Percentiles rank a stretch among this genome's conserved stretches.
Evolutionary conservation across 2,329 filamentous ascomycete genomes (phyloP).

Genomic region (Celoporthe dispersa): DNA sequence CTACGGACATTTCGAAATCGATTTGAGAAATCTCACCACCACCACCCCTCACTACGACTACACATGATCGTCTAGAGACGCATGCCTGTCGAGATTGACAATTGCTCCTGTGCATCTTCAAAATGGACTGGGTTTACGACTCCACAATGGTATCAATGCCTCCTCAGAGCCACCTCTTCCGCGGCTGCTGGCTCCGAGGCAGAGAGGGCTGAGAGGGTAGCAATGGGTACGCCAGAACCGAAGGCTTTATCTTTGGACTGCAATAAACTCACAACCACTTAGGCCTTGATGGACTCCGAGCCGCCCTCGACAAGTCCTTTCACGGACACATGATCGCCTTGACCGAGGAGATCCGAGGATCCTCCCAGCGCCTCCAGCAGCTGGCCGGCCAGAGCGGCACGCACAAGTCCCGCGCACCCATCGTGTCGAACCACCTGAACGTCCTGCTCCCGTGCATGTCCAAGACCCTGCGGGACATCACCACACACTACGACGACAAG

Average conservation of each 20-base stretch:
- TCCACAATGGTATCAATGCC: slow-evolving; percentile 19
- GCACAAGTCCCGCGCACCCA: slow-evolving; percentile 53
- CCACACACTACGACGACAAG: slow-evolving; percentile 54
- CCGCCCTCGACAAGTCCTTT: slow-evolving; percentile 47
- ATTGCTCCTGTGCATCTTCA: neutral
- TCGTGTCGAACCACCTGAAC: slow-evolving; percentile 60
- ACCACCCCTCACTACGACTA: neutral
- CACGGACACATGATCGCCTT: slow-evolving; percentile 53
- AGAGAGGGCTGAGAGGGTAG: slow-evolving; percentile 54
- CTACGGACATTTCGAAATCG: neutral
- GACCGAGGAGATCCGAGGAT: slow-evolving; percentile 51
- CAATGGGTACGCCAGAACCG: slow-evolving; percentile 30
- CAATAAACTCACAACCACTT: slow-evolving; percentile 18
- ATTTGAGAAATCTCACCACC: neutral
- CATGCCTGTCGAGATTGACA: neutral
- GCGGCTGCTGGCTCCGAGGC: slow-evolving; percentile 61
- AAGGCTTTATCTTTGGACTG: neutral
- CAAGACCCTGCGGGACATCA: slow-evolving; percentile 58
- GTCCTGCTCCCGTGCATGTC: slow-evolving; percentile 60
- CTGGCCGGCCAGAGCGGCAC: slow-evolving; percentile 59
- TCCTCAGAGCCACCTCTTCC: slow-evolving; percentile 44
- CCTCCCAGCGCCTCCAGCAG: slow-evolving; percentile 54
- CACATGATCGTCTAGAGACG: neutral
- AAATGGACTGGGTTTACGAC: slow-evolving; percentile 25
- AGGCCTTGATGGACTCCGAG: slow-evolving; percentile 54